Evolutionary conservation across 345 rosid genomes (phyloP).

Genomic region (Eucalyptus viminalis): DNA sequence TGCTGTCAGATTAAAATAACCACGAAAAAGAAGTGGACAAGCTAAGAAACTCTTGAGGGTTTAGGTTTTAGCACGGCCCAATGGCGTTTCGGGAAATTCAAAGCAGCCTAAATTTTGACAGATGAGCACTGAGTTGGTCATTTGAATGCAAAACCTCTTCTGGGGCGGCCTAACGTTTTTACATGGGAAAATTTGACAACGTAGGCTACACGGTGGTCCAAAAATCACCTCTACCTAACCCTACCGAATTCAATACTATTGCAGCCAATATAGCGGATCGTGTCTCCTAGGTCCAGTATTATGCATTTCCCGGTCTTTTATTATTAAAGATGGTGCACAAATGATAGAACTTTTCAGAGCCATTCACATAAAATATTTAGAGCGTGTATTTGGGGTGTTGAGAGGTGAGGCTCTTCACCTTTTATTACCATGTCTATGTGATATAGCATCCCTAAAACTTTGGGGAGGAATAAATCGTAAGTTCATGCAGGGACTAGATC

Average conservation of each 20-base stretch:
- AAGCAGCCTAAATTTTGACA: background rate
- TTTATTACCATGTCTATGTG: background rate
- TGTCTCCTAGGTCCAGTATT: slow-evolving; percentile 1
- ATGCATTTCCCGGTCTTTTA: background rate
- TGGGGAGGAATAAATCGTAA: background rate
- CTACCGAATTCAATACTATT: slow-evolving; percentile 9
- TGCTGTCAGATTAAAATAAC: background rate
- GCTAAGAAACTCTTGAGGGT: background rate
- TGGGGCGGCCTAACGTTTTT: background rate
- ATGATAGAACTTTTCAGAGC: background rate
- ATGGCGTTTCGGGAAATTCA: background rate
- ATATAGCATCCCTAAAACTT: background rate
- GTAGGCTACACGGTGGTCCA: background rate
- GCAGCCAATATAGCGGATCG: slow-evolving; percentile 17
- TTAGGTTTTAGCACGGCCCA: background rate
- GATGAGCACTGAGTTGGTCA: background rate
- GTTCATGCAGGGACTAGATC: slow-evolving; percentile 75
- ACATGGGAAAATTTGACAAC: background rate
- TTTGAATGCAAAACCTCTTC: background rate
- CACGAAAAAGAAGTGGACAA: background rate
- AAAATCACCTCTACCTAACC: background rate
- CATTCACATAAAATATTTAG: background rate
- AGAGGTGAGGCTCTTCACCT: background rate
- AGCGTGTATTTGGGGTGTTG: no score
- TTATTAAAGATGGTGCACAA: background rate